Evolutionary conservation across 2,329 filamentous ascomycete genomes (phyloP), one percentile per base, ranked within the genome.

Genomic region (Ophiostoma sp.): DNA sequence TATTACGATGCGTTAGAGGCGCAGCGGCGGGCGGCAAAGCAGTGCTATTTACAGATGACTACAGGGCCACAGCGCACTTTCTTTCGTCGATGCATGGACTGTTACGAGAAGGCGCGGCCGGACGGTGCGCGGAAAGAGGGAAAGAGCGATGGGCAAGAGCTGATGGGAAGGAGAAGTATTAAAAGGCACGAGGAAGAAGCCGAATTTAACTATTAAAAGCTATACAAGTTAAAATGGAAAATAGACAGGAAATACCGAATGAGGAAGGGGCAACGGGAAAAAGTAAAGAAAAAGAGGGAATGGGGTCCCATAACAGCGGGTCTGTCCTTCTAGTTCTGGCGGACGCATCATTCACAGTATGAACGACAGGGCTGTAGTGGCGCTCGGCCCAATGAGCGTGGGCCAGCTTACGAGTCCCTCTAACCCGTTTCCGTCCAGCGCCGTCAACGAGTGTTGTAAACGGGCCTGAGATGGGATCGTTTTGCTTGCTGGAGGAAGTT

Each of bases 321-420:
- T 55, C 49, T 8, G 40, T 6, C 47, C 27, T 42, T 45, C 5
- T 45, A 45, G 14, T 11, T 45, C 14, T 45, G 42, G 45, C 45
- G 66, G 67, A 64, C 49, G 63, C 49, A 65, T 65, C 63, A 68
- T 49, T 60, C 16, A 18, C 66, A 60, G 42, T 49, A 42, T n/a
- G 42, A 55, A 6, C 66, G 18, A 64, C 38, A 47, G 55, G 66
- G 42, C 49, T 66, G 64, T 41, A 16, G 44, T 38, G 65, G 44
- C 44, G 52, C 58, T 47, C 74, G 44, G 64, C 5, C 67, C 77
- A 78, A 78, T 77, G 70, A 74, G 65, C 52, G 55, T 45, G 65
- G 66, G 70, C 62, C 63, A 75, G 77, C 75, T 78, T 75, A 78
- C 77, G 77, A 78, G 76, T 75, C 74, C 73, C 70, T 70, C 70